Percentiles rank a stretch among this genome's conserved stretches.
These are phyloP conservation scores for Aaosphaeria arxii DNA, from an alignment of 2,329 filamentous ascomycete genomes.

Conservation along the genomic window DNA sequence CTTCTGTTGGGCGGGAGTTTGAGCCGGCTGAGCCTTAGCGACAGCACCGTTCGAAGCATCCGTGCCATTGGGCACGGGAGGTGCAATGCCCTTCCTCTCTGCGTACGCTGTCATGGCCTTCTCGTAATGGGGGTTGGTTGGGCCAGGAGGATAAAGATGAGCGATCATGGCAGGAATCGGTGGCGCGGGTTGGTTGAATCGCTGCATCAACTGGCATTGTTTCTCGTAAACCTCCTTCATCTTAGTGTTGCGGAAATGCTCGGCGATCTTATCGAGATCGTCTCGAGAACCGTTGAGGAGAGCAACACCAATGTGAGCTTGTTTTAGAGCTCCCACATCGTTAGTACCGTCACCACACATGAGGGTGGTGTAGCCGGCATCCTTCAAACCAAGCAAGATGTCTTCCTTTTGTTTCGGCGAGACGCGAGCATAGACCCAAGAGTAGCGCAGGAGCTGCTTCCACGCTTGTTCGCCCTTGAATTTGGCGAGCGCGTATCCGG, in stretches of 20 bases:
- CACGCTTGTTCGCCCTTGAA: slow-evolving; percentile 80
- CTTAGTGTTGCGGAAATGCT: slow-evolving; percentile 90
- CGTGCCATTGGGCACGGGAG: slow-evolving; percentile 46
- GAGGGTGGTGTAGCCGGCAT: slow-evolving; percentile 94
- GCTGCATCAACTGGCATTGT: slow-evolving; percentile 84
- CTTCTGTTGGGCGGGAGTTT: slow-evolving; percentile 43
- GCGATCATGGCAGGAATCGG: slow-evolving; percentile 90
- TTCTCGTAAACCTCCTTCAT: slow-evolving; percentile 99
- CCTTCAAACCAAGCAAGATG: slow-evolving; percentile 92
- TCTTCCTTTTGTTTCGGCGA: slow-evolving; percentile 99
- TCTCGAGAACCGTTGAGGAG: slow-evolving; percentile 92
- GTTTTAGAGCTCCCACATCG: slow-evolving; percentile 95
- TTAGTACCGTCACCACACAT: slow-evolving; percentile 99
- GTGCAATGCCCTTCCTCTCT: slow-evolving; percentile 67
- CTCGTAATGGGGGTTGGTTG: slow-evolving; percentile 87
- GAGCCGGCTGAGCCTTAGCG: slow-evolving; percentile 44
- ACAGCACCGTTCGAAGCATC: slow-evolving; percentile 18
- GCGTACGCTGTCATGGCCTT: slow-evolving; percentile 89
- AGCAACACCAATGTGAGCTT: slow-evolving; percentile 95
- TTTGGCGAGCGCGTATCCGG: slow-evolving; percentile 87
- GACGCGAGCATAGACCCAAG: slow-evolving; percentile 97
- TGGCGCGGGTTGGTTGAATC: slow-evolving; percentile 92
- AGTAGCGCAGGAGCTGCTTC: slow-evolving; percentile 74
- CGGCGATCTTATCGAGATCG: slow-evolving; percentile 85
- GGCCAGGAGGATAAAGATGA: slow-evolving; percentile 89